A percentile compares a stretch with the other conserved stretches of the same genome.
These are phyloP conservation scores for Corniculantispora saksenae DNA, from an alignment of 2,329 filamentous ascomycete species.

Conservation along the genomic window DNA sequence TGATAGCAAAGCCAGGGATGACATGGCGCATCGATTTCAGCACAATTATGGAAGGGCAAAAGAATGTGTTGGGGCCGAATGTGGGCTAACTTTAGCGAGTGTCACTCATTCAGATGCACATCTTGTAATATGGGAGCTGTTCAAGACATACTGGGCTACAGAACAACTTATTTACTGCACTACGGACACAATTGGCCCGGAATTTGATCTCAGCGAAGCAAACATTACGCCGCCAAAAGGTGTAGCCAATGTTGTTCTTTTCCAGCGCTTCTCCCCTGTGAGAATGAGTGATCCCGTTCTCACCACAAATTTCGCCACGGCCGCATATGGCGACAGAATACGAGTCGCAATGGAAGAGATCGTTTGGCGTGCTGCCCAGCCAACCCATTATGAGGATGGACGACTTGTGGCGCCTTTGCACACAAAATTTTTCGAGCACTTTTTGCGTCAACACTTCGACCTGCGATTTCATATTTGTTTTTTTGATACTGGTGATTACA, in stretches of 20 bases:
- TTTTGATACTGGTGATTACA: no score
- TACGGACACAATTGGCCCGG: no score
- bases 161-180: no score
- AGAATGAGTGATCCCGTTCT: no score
- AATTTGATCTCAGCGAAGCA: no score
- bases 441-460: not conserved
- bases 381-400: not conserved
- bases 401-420: not conserved
- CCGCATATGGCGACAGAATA: not conserved
- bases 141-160: not conserved
- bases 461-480: not conserved
- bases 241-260: no score
- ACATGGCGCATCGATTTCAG: not conserved
- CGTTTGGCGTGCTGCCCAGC: not conserved
- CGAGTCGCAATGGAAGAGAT: no score
- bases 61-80: not conserved
- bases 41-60: not conserved
- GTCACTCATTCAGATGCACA: not conserved
- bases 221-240: no score
- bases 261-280: no score
- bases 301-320: not conserved
- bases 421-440: not conserved
- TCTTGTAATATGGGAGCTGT: not conserved
- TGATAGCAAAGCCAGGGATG: not conserved
- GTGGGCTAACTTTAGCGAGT: not conserved